phyloP scores from a whole-genome alignment of 306 rosid species.

The Acacia crassicarpa region DNA sequence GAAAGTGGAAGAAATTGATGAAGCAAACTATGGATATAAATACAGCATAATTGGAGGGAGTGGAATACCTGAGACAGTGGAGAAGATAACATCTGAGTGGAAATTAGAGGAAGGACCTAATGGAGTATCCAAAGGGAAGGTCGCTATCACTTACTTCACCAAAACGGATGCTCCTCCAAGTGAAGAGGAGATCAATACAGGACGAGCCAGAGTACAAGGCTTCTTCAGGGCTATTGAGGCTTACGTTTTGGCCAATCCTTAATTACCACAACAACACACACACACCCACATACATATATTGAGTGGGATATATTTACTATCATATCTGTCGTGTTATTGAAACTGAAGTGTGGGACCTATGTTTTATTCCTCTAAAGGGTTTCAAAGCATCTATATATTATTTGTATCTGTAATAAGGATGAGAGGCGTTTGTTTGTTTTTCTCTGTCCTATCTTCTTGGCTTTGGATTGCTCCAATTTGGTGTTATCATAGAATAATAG shows the following conservation, averaged over 20 bases:
- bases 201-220: slow-evolving; percentile 36
- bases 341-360: too few relatives aligned
- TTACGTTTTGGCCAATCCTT: slow-evolving; percentile 47
- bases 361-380: not conserved
- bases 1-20: slow-evolving; percentile 48
- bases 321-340: not conserved
- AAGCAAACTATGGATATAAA: slow-evolving; percentile 31
- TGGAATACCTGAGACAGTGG: slow-evolving; percentile 37
- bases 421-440: not conserved
- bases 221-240: slow-evolving; percentile 38
- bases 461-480: not conserved
- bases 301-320: not conserved
- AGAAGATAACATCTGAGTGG: slow-evolving; percentile 43
- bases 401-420: not conserved
- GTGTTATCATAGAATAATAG: not conserved
- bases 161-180: slow-evolving; percentile 24
- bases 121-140: slow-evolving; percentile 44
- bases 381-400: not conserved
- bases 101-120: slow-evolving; percentile 37
- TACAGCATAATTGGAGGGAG: slow-evolving; percentile 55
- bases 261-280: slow-evolving; percentile 12
- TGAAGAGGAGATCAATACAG: slow-evolving; percentile 39
- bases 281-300: too few relatives aligned
- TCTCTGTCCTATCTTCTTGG: not conserved
- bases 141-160: slow-evolving; percentile 32